phyloP scores from a whole-genome alignment of 2,329 filamentous ascomycete genomes.

The Trichoderma citrinoviride region DNA sequence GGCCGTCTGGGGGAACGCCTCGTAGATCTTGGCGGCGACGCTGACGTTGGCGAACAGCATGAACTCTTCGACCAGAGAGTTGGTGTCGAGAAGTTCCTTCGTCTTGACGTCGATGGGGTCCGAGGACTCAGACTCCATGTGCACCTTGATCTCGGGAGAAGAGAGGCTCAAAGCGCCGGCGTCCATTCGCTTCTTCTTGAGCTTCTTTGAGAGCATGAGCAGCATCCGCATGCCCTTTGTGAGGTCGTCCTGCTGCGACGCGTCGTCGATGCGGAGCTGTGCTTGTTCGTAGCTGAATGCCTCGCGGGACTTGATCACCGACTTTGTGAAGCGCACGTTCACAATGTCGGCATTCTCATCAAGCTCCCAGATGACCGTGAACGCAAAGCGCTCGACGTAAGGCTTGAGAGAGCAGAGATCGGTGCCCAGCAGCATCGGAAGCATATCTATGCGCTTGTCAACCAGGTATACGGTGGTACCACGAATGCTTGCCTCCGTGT shows the following conservation, averaged over 20 bases:
- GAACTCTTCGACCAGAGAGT: conserved; percentile 97
- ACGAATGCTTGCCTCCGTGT: conserved; percentile 86
- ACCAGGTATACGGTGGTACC: conserved; percentile 97
- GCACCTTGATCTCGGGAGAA: conserved; percentile 95
- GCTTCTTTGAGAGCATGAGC: conserved; percentile 83
- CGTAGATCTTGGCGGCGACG: conserved; percentile 86
- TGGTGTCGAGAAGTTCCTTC: conserved; percentile 90
- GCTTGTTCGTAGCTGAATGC: conserved; percentile 98
- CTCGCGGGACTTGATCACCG: conserved; percentile 93
- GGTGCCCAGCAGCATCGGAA: conserved; percentile 92
- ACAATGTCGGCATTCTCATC: conserved; percentile 82
- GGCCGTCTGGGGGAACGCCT: conserved; percentile 91
- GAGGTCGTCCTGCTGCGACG: conserved; percentile 80
- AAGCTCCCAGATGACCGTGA: conserved; percentile 86
- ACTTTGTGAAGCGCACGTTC: conserved; percentile 87
- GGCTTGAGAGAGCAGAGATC: conserved; percentile 96
- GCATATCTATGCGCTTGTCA: conserved; percentile 99
- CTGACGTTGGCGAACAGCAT: conserved; percentile 98
- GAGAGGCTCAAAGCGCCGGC: conserved; percentile 93
- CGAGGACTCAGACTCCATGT: conserved; percentile 91
- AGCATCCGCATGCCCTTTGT: conserved; percentile 86
- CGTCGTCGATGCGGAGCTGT: conserved; percentile 88
- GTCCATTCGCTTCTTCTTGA: conserved; percentile 94
- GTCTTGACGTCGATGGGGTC: conserved; percentile 96
- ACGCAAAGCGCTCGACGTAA: conserved; percentile 91